Evolutionary conservation across 768 basidiomycete species (phyloP).

Genomic region (Phanerochaete carnosa): DNA sequence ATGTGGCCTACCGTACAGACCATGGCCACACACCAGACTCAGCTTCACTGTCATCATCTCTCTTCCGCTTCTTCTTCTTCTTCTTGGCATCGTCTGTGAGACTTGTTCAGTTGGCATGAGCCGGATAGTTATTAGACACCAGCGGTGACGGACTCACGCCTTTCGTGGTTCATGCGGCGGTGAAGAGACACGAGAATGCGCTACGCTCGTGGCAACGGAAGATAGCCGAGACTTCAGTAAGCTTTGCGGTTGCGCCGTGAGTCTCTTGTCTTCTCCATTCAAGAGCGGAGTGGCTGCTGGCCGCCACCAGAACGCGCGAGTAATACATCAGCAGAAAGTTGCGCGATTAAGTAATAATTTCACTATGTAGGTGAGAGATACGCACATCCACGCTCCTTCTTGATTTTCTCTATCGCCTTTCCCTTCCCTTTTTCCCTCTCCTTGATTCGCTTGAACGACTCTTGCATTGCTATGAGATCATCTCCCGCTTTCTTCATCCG

Average conservation of each 20-base stretch:
- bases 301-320: not conserved
- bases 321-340: not conserved
- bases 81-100: conserved; percentile 54
- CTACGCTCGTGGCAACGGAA: conserved; percentile 41
- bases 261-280: conserved; percentile 45
- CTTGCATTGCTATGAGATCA: conserved; percentile 71
- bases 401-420: conserved; percentile 67
- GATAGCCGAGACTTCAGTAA: conserved; percentile 45
- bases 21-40: conserved; percentile 45
- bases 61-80: conserved; percentile 86
- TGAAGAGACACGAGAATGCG: conserved; percentile 46
- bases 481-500: conserved; percentile 72
- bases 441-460: conserved; percentile 72
- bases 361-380: conserved; percentile 18
- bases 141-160: conserved; percentile 38
- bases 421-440: conserved; percentile 73
- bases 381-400: conserved; percentile 76
- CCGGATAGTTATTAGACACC: conserved; percentile 6
- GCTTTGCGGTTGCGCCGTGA: conserved; percentile 26
- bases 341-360: not conserved
- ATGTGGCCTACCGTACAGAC: not conserved
- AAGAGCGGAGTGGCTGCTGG: conserved; percentile 42
- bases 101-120: conserved; percentile 15
- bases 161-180: conserved; percentile 63
- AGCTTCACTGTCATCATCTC: conserved; percentile 68